Evolutionary conservation across 2,329 filamentous ascomycete species (phyloP), one percentile per base, ranked within the genome.

Genomic region (Amauroascus niger): DNA sequence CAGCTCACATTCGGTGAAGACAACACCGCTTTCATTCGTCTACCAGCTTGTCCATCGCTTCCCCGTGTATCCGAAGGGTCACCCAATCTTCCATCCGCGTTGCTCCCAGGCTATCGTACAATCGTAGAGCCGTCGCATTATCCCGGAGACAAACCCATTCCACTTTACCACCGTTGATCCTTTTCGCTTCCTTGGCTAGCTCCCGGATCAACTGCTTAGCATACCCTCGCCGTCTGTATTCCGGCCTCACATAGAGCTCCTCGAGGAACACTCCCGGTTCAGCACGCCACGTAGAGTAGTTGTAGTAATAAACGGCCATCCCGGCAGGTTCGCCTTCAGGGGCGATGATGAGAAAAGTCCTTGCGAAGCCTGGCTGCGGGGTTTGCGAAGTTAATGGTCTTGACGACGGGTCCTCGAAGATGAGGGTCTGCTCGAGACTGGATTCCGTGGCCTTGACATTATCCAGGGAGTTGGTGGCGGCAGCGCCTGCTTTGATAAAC

Each of bases 271-370:
- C 47, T 6, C 47, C 47, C 2, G 47, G 47, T 32, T 40, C 9
- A 18, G 47, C 47, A 7, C 33, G 47, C 47, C 47, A 49, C 4
- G 47, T 49, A 14, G 47, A 49, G 33, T 40, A 49, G 33, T 39
- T 49, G 22, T 49, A 49, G 18, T 49, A 49, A 33, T 49, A 49
- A 18, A 49, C 35, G 22, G 47, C 47, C 47, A 49, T 49, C 16
- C 47, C 47, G 1, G 47, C 47, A 26, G 18, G 22, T 3, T 40
- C 47, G 9, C 47, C 47, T 30, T 49, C 47, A 11, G 47, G 47
- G 28, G 47, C 47, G 20, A 30, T 33, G 20, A 49, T 18, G n/a
- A 49, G 22, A 4, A 49, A 4, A 11, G 35, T 41, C 24, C 35
- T 40, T 16, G 47, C 47, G 14, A 28, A 39, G 20, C 47, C 47